A percentile compares a stretch with the other conserved stretches of the same genome.
These are phyloP conservation scores for Fraxinus dipetala DNA, from an alignment of 305 asterid species.

Conservation along the genomic window DNA sequence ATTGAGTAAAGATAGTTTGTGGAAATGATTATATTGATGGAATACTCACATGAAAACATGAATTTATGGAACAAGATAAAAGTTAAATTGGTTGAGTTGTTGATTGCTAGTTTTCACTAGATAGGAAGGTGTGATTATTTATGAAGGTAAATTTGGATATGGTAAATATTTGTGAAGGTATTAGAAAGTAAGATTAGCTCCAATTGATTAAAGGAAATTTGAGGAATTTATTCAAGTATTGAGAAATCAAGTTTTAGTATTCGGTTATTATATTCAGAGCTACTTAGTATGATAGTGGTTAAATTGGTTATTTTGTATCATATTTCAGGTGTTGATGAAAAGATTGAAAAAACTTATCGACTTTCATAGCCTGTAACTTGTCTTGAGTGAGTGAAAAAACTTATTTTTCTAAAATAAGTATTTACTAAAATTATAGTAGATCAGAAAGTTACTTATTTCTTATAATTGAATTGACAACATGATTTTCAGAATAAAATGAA, in stretches of 20 bases:
- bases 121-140: neutral
- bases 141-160: neutral
- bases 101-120: neutral
- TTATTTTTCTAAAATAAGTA: no score
- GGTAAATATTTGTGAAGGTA: neutral
- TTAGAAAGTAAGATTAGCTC: neutral
- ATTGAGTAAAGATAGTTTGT: neutral
- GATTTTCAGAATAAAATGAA: neutral
- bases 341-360: no score
- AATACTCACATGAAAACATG: neutral
- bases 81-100: neutral
- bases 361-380: neutral
- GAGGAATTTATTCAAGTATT: neutral
- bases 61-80: neutral
- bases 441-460: neutral
- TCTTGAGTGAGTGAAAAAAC: neutral
- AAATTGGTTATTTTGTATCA: neutral
- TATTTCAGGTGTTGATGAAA: no score
- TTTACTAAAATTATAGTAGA: no score
- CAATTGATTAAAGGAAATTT: neutral
- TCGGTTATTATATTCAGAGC: neutral
- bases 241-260: neutral
- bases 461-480: neutral
- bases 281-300: neutral
- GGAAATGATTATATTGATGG: neutral